Evolutionary conservation across 2,329 filamentous ascomycete species (phyloP), one percentile per base, ranked within the genome.

Genomic region (Stachybotrys chartarum): DNA sequence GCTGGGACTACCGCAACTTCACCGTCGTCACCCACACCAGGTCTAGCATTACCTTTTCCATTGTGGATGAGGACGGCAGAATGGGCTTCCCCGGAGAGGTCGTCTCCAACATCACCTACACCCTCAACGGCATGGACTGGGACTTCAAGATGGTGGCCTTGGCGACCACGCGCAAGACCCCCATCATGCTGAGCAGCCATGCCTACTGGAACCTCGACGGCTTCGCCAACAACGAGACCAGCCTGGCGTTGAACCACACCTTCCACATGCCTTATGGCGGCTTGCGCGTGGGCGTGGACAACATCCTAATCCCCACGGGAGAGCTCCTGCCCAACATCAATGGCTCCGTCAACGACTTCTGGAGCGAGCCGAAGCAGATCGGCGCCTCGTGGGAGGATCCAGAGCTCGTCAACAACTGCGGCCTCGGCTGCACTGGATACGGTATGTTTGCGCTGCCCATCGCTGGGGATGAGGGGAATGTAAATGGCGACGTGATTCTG

Each of bases 131-230:
- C 31, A 76, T 79, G 67, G 81, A 83, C 51, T 91, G 88, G 87
- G 79, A 88, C 65, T 78, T 91, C 63, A 86, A 83, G 71, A 90
- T 92, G 78, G 74, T 85, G 14, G 88, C 88, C 46, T 70, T 87
- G 55, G 76, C 88, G 3, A 84, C 85, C 8, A 89, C 86, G 32
- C 83, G 88, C 73, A 86, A 85, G 73, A 92, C 89, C 6, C 89
- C 89, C 51, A 90, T 93, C 69, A 92, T 93, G 88, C 78, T 93
- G 56, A 88, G 81, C 66, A 80, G 75, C 61, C 78, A 89, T 75
- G 83, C 82, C 7, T 93, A 93, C 78, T 93, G 88, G 89, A 92
- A 92, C 68, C 76, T 93, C 49, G 88, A 92, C 64, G 89, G 85
- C 39, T 93, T 88, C 64, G 79, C 86, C 64, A 90, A 91, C 72